Evolutionary conservation across 495 filamentous ascomycete species (phyloP).

Genomic region (Aspergillus leporis): DNA sequence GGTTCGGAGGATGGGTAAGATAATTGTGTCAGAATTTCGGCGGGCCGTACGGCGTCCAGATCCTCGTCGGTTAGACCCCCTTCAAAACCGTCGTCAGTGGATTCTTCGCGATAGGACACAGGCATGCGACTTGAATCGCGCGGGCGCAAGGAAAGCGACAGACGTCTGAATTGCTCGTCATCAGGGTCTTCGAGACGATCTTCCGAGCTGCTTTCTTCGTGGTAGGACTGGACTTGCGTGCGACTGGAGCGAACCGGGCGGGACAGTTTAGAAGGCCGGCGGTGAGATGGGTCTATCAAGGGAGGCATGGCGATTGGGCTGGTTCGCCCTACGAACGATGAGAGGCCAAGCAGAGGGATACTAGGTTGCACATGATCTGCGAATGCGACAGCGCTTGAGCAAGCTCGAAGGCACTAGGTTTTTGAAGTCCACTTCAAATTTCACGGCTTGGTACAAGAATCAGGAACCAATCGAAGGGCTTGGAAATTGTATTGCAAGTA

Average conservation of each 20-base stretch:
- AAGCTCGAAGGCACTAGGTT: not conserved
- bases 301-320: conserved; percentile 28
- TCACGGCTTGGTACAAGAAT: not conserved
- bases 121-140: conserved; percentile 33
- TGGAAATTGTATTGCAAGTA: not conserved
- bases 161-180: conserved; percentile 10
- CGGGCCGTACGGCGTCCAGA: conserved; percentile 6
- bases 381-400: not conserved
- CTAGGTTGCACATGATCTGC: conserved; percentile 12
- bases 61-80: conserved; percentile 13
- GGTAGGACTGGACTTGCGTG: conserved; percentile 39
- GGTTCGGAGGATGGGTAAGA: conserved; percentile 15
- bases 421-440: not conserved
- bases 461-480: not conserved
- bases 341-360: not conserved
- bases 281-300: conserved; percentile 21
- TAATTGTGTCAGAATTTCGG: conserved; percentile 10
- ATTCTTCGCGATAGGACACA: conserved; percentile 47
- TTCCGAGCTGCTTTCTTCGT: conserved; percentile 41
- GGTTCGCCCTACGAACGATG: conserved; percentile 13
- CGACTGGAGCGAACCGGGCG: conserved; percentile 43
- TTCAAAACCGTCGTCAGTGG: conserved; percentile 36
- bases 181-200: conserved; percentile 23
- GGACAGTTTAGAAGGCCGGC: conserved; percentile 24
- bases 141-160: conserved; percentile 37